Base-by-base conservation (phyloP, 75 land plant species). In the Adiantum capillusveneris region DNA sequence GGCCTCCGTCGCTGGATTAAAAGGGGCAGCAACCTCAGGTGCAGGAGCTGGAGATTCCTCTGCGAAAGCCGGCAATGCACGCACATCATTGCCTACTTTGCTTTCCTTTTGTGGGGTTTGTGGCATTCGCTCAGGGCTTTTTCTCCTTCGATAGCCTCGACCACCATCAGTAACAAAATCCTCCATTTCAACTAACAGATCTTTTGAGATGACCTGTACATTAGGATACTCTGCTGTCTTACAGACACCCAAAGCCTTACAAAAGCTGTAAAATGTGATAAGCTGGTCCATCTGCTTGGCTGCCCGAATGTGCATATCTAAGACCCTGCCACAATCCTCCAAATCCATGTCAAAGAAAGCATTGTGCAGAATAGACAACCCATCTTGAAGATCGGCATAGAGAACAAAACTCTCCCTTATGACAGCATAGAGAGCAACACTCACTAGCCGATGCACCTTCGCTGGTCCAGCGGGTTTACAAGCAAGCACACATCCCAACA, bases 401-500 rank as follows among this genome's bases (percentile, higher is more conserved):
- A 83, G 59, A 70, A 74, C 67, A 52, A 88, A 82, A 73, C 94
- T 92, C 67, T 92, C 97, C 54, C 61, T 75, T 31, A 92, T 76
- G 27, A 92, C 56, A 0, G 74, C 73, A 48, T 85, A 83, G 11
- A 92, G 78, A 11, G 95, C 79, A 17, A 76, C 49, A 25, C 80
- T 76, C 0, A 87, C 66, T 71, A 88, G 43, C 20, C 95, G 73
- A 63, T 69, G 59, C 44, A 50, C 57, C 78, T 82, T 84, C 0
- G 97, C 97, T 11, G 48, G 31, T 19, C 97, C 97, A 0, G 84
- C 66, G 0, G 97, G 97, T 1, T 90, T 63, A 60, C 89, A 92
- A 17, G 81, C 78, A 37, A 88, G 60, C 29, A 88, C 72, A 27
- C 86, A 74, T 53, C 88, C 97, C 55, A 92, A 62, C 45, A 88